Base-by-base conservation (phyloP, 179 eudicot species). In the Sideroxylon spinosum region DNA sequence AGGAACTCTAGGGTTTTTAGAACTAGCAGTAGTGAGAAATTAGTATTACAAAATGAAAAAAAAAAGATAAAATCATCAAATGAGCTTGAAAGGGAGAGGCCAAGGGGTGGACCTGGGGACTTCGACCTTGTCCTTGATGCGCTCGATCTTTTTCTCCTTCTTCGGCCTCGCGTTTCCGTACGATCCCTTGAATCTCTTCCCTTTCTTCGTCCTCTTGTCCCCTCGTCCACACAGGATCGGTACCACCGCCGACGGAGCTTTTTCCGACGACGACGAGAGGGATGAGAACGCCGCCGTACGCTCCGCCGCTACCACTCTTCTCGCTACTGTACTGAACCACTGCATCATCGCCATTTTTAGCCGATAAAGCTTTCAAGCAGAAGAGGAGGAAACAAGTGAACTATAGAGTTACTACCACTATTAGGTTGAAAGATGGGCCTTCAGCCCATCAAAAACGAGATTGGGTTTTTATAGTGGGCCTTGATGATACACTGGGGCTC, bases 61-160 rank as follows among this genome's bases (percentile, higher is more conserved):
- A 37, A 37, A 3, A 37, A 37, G 0, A 11, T 4, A 8, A 10
- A 50, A 23, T 4, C 19, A 6, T 69, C 69, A 95, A n/a, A 93
- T 90, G 85, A 95, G 93, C 78, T 93, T 95, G 78, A 95, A 95
- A 79, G 98, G 97, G 49, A 95, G 97, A 78, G 98, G 98, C 98
- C 98, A 95, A 73, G 98, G 98, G 70, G 98, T 95, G 60, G 97
- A 93, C 81, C 91, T 88, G 78, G 98, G 98, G 25, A 93, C 95
- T 83, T 95, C 98, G 56, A 90, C 80, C 74, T 84, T 90, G 29
- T 95, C 98, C 83, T 95, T 93, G 49, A 95, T 81, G 68, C 98
- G 84, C 77, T 90, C 87, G 67, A 90, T 89, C 86, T 85, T 86
- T 76, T 95, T 83, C 80, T 95, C 94, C 88, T 80, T 90, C 85